A percentile compares a stretch with the other conserved stretches of the same genome.
These are phyloP conservation scores for Ensete ventricosum DNA, from an alignment of 176 grass and related monocot species.

Conservation along the genomic window DNA sequence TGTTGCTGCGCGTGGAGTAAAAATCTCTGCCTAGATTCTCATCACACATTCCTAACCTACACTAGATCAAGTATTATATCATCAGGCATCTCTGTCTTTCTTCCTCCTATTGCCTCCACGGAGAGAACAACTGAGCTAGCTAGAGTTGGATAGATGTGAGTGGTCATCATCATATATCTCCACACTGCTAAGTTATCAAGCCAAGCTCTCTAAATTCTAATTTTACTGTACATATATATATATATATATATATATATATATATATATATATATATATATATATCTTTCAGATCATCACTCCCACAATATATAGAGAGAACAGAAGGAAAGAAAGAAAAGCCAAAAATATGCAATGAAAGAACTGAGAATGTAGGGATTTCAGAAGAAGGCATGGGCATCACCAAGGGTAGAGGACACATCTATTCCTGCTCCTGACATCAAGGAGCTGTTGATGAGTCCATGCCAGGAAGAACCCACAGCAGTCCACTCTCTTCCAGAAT, in stretches of 20 bases:
- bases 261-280: not conserved
- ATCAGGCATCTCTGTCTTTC: too few relatives aligned
- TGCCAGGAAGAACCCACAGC: conserved; percentile 22
- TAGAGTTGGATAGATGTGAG: too few relatives aligned
- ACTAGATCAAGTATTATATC: too few relatives aligned
- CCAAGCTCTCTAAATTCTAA: not conserved
- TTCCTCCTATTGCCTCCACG: too few relatives aligned
- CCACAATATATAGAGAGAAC: not conserved
- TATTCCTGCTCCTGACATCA: not conserved
- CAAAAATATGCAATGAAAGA: not conserved
- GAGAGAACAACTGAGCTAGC: too few relatives aligned
- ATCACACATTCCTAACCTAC: too few relatives aligned
- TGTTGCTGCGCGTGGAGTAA: too few relatives aligned
- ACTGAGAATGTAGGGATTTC: too few relatives aligned
- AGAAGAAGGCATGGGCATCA: not conserved
- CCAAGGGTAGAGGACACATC: not conserved
- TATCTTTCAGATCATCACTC: conserved; percentile 4
- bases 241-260: not conserved
- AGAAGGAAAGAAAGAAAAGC: not conserved
- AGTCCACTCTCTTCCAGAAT: conserved; percentile 5
- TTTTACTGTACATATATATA: too few relatives aligned
- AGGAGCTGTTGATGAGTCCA: conserved; percentile 28
- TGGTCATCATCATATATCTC: too few relatives aligned
- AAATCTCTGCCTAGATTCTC: too few relatives aligned
- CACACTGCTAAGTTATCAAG: too few relatives aligned